These are phyloP conservation scores for Mucor plumbeus DNA, from an alignment of 371 early-diverging fungal genomes.

Conservation along the genomic window DNA sequence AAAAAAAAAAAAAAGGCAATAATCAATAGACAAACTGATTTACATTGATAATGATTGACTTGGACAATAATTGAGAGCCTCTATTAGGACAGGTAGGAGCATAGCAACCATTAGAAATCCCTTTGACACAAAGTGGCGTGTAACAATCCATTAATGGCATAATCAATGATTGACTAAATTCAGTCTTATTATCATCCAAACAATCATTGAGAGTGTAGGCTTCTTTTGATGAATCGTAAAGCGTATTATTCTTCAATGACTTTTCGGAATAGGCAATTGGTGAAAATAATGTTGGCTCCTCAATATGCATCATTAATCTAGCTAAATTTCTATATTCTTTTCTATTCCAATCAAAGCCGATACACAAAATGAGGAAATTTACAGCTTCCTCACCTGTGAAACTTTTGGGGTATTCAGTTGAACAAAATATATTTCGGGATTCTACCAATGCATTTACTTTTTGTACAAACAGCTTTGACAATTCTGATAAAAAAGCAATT, in stretches of 20 bases:
- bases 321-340: slow-evolving; percentile 31
- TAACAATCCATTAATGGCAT: slow-evolving; percentile 43
- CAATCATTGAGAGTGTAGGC: slow-evolving; percentile 26
- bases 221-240: slow-evolving; percentile 45
- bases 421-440: slow-evolving; percentile 36
- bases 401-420: slow-evolving; percentile 42
- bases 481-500: slow-evolving; percentile 12
- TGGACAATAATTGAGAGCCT: slow-evolving; percentile 1
- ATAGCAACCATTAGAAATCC: slow-evolving; percentile 7
- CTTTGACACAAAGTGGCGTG: slow-evolving; percentile 28
- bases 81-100: slow-evolving; percentile 10
- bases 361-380: slow-evolving; percentile 7
- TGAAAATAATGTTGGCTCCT: slow-evolving; percentile 33
- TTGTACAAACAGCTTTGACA: neutral
- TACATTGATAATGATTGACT: slow-evolving; percentile 17
- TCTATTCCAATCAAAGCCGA: slow-evolving; percentile 15
- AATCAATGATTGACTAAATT: slow-evolving; percentile 34
- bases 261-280: slow-evolving; percentile 42
- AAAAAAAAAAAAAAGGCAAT: neutral
- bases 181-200: slow-evolving; percentile 17
- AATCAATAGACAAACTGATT: neutral
- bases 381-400: slow-evolving; percentile 50
- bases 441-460: slow-evolving; percentile 1
- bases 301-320: slow-evolving; percentile 31
- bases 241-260: slow-evolving; percentile 39